These are phyloP conservation scores for Gracilaria caudata DNA, from an alignment of 23 red algal genomes.

Conservation along the genomic window DNA sequence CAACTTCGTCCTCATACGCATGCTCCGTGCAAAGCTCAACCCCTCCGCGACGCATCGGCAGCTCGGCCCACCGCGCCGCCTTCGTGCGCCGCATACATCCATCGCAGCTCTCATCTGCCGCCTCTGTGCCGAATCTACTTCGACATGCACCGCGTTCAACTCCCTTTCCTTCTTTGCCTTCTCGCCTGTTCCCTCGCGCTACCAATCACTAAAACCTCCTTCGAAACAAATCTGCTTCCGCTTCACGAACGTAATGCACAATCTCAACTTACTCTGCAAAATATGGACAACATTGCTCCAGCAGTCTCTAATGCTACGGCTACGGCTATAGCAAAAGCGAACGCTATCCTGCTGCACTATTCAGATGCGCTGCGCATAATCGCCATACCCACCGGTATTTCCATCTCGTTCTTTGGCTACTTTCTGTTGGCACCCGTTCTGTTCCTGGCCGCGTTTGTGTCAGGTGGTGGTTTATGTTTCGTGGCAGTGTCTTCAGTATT, in stretches of 20 bases:
- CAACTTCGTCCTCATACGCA: no score
- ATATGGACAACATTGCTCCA: conserved; percentile 42
- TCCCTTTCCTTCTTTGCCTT: neutral
- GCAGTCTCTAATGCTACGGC: conserved; percentile 58
- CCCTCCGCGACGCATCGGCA: neutral
- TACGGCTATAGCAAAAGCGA: conserved; percentile 23
- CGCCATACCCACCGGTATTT: conserved; percentile 38
- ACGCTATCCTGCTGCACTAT: conserved; percentile 40
- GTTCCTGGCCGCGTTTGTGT: conserved; percentile 55
- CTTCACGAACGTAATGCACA: neutral
- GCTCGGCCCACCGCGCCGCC: neutral
- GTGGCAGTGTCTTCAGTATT: conserved; percentile 41
- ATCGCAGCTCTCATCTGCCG: neutral
- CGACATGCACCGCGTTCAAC: conserved; percentile 12
- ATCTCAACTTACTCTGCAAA: conserved; percentile 4
- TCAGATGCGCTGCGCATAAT: conserved; percentile 42
- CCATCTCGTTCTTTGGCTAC: conserved; percentile 65
- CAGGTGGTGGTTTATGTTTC: conserved; percentile 63
- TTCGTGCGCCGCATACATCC: neutral
- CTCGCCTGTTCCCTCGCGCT: neutral
- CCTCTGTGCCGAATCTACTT: neutral
- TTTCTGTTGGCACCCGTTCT: conserved; percentile 64
- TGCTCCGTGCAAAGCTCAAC: neutral
- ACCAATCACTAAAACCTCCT: neutral
- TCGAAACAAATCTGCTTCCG: neutral